phyloP scores from a whole-genome alignment of 305 asterid species.

The Salvia sclarea region DNA sequence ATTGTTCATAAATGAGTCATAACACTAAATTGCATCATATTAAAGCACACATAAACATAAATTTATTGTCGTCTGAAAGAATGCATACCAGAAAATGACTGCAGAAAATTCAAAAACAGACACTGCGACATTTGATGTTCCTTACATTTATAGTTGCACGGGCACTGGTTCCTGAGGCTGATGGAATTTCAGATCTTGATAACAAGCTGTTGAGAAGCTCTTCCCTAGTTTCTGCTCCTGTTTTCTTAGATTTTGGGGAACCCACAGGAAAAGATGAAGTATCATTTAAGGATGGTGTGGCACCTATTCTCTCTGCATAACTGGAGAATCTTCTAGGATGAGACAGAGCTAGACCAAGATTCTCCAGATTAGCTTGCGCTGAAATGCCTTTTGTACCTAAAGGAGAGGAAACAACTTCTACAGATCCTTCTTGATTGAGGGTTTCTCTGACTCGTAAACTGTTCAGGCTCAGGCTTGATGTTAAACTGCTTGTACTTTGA shows the following conservation, averaged over 20 bases:
- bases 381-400: slow-evolving; percentile 46
- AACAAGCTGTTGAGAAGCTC: slow-evolving; percentile 68
- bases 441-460: slow-evolving; percentile 56
- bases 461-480: slow-evolving; percentile 52
- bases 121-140: slow-evolving; percentile 21
- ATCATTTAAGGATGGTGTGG: slow-evolving; percentile 61
- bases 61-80: background rate
- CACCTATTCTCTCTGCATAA: slow-evolving; percentile 92
- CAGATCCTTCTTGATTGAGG: slow-evolving; percentile 54
- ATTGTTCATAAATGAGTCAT: background rate
- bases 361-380: slow-evolving; percentile 55
- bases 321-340: slow-evolving; percentile 70
- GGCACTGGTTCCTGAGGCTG: slow-evolving; percentile 48
- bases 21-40: background rate
- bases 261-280: slow-evolving; percentile 52
- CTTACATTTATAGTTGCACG: slow-evolving; percentile 65
- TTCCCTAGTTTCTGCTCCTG: slow-evolving; percentile 89
- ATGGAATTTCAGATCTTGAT: slow-evolving; percentile 61
- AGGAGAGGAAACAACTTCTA: slow-evolving; percentile 58
- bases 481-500: slow-evolving; percentile 53
- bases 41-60: background rate
- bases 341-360: slow-evolving; percentile 58
- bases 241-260: slow-evolving; percentile 85
- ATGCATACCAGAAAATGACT: slow-evolving; percentile 1
- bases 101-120: slow-evolving; percentile 23